A percentile compares a stretch with the other conserved stretches of the same genome.
phyloP scores from a whole-genome alignment of 2,329 filamentous ascomycete genomes.

The Beauveria sp. region DNA sequence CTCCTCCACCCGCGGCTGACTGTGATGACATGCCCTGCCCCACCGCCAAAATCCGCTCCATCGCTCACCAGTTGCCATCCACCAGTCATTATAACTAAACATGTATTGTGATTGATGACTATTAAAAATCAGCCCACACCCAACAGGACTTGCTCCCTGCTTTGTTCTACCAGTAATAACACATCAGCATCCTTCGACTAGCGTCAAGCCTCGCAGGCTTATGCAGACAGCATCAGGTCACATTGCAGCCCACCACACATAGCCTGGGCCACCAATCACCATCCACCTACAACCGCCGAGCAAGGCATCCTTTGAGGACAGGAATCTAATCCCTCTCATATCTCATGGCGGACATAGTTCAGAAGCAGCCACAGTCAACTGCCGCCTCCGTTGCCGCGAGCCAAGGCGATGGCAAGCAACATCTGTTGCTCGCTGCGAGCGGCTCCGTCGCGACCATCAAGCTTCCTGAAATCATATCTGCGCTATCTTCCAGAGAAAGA shows the following conservation, averaged over 20 bases:
- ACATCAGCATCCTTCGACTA: neutral
- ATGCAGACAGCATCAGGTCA: neutral
- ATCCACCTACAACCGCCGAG: neutral
- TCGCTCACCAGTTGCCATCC: too few relatives aligned
- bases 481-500: conserved; percentile 42
- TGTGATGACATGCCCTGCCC: neutral
- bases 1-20: neutral
- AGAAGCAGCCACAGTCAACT: neutral
- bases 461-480: conserved; percentile 55
- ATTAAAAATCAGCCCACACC: neutral
- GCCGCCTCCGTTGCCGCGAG: conserved; percentile 26
- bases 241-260: neutral
- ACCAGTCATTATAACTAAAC: too few relatives aligned
- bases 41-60: neutral
- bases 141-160: neutral
- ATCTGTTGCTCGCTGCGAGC: conserved; percentile 33
- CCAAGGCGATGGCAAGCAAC: conserved; percentile 31
- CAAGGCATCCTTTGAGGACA: neutral
- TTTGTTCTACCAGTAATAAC: neutral
- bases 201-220: neutral
- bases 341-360: neutral
- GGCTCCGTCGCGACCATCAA: conserved; percentile 83
- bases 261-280: neutral
- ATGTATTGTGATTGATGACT: neutral
- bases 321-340: neutral